Base-by-base conservation (phyloP, 192 early-diverging fungal genomes). In the Diversispora epigaea region DNA sequence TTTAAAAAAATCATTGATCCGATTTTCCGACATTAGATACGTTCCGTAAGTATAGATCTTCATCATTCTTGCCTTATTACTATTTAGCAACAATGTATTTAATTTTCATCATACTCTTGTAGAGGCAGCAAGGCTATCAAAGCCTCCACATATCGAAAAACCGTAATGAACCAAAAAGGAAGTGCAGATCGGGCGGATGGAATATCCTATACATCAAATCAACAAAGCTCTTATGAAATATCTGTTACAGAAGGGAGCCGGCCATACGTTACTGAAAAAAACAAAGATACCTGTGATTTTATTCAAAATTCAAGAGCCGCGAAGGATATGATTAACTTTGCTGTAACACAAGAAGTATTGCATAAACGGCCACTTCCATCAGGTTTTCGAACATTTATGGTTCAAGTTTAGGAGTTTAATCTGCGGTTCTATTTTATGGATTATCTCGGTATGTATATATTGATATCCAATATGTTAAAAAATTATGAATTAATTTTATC, bases 321-420 rank as follows among this genome's bases (percentile, higher is more conserved):
- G 15, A 74, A 74, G 44, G 72, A 74, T n/a, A 74, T 74, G 46
- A 73, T 73, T 40, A 74, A 74, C 15, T 74, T 64, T 74, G 55
- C 54, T 17, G 46, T 74, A 40, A 63, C 46, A 40, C 39, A 40
- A 62, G 71, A 73, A 25, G 60, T 73, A 22, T 57, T 57, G 12
- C 60, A 49, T 12, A n/a, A 73, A 63, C 25, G 46, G 32, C 14
- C 60, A 54, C 22, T 63, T 4, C 60, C 71, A 63, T 41, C 47
- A 49, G 17, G 21, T 4, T 73, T 73, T 73, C 4, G 47, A 50
- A 41, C 45, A 6, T 73, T 63, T 32, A 73, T 73, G 56, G 71
- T 73, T 15, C 71, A 73, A 15, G 32, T 56, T 73, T 49, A 62
- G 46, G 60, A 52, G 32, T 39, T 62, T 19, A 73, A 52, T 62